Percentiles rank a stretch among this genome's conserved stretches.
phyloP scores from a whole-genome alignment of 1,139 yeast genomes.

The Scheffersomyces lignicola region DNA sequence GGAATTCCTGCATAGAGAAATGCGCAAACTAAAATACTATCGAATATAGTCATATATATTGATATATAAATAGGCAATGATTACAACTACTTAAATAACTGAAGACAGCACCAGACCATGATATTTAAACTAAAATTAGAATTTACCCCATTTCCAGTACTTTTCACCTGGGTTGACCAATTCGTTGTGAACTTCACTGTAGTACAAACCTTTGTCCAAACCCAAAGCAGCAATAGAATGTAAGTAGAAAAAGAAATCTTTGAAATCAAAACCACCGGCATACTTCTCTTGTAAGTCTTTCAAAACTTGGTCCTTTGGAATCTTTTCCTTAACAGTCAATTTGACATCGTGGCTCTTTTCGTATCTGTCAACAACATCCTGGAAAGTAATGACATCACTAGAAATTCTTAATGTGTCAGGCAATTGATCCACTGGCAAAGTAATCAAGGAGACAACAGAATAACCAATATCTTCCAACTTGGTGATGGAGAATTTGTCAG shows the following conservation, averaged over 20 bases:
- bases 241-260: constrained; percentile 33
- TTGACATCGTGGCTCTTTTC: constrained; percentile 40
- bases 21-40: no score
- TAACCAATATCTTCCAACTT: constrained; percentile 49
- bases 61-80: no score
- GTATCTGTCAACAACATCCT: constrained; percentile 39
- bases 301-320: constrained; percentile 30
- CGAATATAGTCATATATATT: neutral
- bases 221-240: constrained; percentile 28
- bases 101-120: neutral
- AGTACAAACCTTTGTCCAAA: constrained; percentile 37
- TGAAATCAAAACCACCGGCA: constrained; percentile 29
- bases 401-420: constrained; percentile 48
- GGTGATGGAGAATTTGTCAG: constrained; percentile 30
- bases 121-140: constrained; percentile 5
- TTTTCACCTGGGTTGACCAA: constrained; percentile 54
- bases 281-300: constrained; percentile 28
- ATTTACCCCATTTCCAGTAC: constrained; percentile 50
- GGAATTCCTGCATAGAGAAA: no score
- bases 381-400: constrained; percentile 40
- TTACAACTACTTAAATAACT: neutral
- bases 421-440: constrained; percentile 31
- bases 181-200: constrained; percentile 43
- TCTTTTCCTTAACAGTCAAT: constrained; percentile 25
- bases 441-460: constrained; percentile 39